Evolutionary conservation across 176 grass and related monocot genomes (phyloP), one percentile per base, ranked within the genome.

Genomic region (Aegilops tauschii): DNA sequence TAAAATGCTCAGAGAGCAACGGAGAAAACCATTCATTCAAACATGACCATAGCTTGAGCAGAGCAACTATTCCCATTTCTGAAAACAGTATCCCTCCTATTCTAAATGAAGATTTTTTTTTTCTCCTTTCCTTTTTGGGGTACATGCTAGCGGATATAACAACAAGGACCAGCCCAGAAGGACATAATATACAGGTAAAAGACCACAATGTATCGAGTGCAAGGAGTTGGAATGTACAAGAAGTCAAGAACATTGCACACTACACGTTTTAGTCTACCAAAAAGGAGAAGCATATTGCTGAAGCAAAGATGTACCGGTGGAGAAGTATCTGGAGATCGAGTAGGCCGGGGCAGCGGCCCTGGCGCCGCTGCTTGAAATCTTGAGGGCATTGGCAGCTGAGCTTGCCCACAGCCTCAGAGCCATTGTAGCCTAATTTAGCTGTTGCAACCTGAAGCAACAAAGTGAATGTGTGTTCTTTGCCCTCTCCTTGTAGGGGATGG

Each of bases 331-430:
- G 47, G 92, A 91, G 83, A 93, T 83, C 42, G 85, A 83, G 4
- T 80, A 88, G 30, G 89, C 86, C 25, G 92, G 85, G 66, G 31
- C 83, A 63, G 65, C 76, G 12, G 72, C 71, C 28, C 45, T 86
- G 76, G 78, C 67, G 50, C 77, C 89, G 29, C 17, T 76, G 84
- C 58, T 82, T 36, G 91, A 93, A 76, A 93, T 82, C 84, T 77
- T 95, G 75, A 95, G 94, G 5, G 91, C 91, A 80, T 89, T 91
- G 86, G 93, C 93, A 70, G 93, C 82, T 20, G 91, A 95, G 49
- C 88, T 88, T 28, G 88, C 85, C 93, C 93, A 95, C 35, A 95
- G 39, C 68, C 80, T 90, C 9, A 92, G 61, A 82, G 91, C 88
- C 91, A 93, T 93, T 61, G 47, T 34, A 77, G 74, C 74, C 49